Percentiles rank a stretch among this genome's conserved stretches.
Conservation (phyloP, 116 monocot species). For the Papilionanthe hybrid region DNA sequence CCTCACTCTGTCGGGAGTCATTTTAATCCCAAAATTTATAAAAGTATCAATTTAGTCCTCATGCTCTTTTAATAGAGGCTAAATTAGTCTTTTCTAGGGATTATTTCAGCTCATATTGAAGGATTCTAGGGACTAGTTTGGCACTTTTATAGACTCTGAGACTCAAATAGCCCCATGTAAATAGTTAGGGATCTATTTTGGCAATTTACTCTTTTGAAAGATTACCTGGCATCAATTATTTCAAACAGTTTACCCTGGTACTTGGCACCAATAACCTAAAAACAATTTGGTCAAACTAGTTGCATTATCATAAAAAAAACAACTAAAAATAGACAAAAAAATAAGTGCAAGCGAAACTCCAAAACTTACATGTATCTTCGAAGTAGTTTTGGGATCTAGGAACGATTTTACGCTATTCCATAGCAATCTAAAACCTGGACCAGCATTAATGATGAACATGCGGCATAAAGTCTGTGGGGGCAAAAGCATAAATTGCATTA, state of each 20-base stretch:
- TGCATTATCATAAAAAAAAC: not conserved
- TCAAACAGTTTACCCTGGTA: slow-evolving; percentile 80
- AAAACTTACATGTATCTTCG: slow-evolving; percentile 74
- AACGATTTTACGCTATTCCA: slow-evolving; percentile 90
- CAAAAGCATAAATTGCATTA: not conserved
- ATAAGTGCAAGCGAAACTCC: not conserved
- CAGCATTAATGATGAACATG: slow-evolving; percentile 95
- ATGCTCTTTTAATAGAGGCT: no score
- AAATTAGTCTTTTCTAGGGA: no score
- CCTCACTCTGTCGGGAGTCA: no score
- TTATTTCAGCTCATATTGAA: no score
- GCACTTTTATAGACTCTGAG: no score
- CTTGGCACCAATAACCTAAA: slow-evolving; percentile 80
- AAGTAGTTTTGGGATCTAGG: slow-evolving; percentile 77
- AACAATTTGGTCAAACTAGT: not conserved
- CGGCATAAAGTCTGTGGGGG: slow-evolving; percentile 50
- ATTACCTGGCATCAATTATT: slow-evolving; percentile 83
- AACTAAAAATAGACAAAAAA: not conserved
- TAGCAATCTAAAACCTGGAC: slow-evolving; percentile 72
- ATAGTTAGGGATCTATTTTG: no score
- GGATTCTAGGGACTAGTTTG: no score
- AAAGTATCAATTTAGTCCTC: no score
- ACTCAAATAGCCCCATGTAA: no score
- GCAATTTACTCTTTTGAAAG: not conserved
- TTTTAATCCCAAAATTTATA: no score